Base-by-base conservation (phyloP, 2,329 filamentous ascomycete genomes). In the Kalmusia sp. region DNA sequence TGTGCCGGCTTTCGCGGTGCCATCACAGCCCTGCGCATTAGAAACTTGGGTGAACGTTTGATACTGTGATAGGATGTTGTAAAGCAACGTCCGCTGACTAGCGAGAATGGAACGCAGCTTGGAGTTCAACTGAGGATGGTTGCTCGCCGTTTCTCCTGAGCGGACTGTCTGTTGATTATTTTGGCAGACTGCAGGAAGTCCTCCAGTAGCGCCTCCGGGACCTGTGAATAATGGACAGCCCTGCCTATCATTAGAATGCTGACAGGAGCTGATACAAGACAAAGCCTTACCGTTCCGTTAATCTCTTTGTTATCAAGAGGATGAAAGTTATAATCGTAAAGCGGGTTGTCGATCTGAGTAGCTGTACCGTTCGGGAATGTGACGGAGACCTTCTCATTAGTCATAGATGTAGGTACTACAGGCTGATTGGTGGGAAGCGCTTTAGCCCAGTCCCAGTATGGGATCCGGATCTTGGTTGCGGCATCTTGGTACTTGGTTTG, bases 171-270 rank as follows among this genome's bases (percentile, higher is more conserved):
- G 6, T 30, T 83, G 61, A 89, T 84, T 2, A 91, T 51, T 49
- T 25, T 64, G 35, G 44, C 57, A 58, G 24, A 58, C 50, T 21
- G 43, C 11, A 2, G 51, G 51, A 14, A 49, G 21, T 17, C 84
- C 85, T 64, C 87, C 90, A 1, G 91, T 76, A n/a, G 88, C 81
- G 80, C 62, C 69, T 35, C 41, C 40, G 11, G 21, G 37, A n/a
- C 47, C 49, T 17, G 33, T 19, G 6, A 46, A 46, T 9, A 41
- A 19, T 5, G 38, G 12, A 27, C 53, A 56, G n/a, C 53, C 53
- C 53, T 56, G 19, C 8, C 11, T 14, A 28, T 44, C 11, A 44
- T n/a, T 24, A 6, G 25, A 21, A n/a, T 30, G 47, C 62, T n/a
- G 62, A 67, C 66, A 47, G 69, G 27, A 5, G 51, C 40, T 19